A percentile compares a stretch with the other conserved stretches of the same genome.
These are phyloP conservation scores for Beauveria caledonica DNA, from an alignment of 2,329 filamentous ascomycete genomes.

Conservation along the genomic window DNA sequence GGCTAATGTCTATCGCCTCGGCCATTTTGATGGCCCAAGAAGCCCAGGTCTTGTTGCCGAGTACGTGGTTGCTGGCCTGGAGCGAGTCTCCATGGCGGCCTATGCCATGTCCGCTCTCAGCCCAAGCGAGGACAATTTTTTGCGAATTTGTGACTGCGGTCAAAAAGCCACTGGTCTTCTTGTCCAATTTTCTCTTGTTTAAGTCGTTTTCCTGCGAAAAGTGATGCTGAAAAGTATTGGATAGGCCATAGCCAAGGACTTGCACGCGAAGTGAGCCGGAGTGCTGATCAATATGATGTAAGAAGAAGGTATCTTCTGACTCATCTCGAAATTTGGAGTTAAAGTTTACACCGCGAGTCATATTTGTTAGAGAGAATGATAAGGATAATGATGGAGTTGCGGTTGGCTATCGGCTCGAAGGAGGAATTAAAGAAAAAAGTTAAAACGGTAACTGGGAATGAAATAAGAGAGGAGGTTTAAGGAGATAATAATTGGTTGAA, in stretches of 20 bases:
- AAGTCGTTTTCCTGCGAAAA: too few species aligned
- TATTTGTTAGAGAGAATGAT: too few species aligned
- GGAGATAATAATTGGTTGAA: too few species aligned
- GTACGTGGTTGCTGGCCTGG: slow-evolving; percentile 15
- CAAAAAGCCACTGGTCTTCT: not conserved
- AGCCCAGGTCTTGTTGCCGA: slow-evolving; percentile 26
- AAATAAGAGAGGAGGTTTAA: too few species aligned
- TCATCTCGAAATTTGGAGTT: not conserved
- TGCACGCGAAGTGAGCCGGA: not conserved
- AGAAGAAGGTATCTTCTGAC: not conserved
- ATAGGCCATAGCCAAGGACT: not conserved
- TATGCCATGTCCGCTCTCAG: slow-evolving; percentile 20
- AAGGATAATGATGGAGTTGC: too few species aligned
- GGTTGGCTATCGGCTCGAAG: too few species aligned
- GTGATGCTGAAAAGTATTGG: not conserved
- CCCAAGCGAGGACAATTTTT: not conserved
- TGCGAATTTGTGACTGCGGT: not conserved
- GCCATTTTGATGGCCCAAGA: slow-evolving; percentile 23
- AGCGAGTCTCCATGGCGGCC: slow-evolving; percentile 23
- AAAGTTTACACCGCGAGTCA: not conserved
- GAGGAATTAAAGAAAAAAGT: too few species aligned
- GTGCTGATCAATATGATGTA: not conserved
- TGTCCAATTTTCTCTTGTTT: not conserved
- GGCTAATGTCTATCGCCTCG: slow-evolving; percentile 20
- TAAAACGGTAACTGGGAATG: too few species aligned